Evolutionary conservation across 495 filamentous ascomycete species (phyloP).

Genomic region (Hypoxylon crocopeplum): DNA sequence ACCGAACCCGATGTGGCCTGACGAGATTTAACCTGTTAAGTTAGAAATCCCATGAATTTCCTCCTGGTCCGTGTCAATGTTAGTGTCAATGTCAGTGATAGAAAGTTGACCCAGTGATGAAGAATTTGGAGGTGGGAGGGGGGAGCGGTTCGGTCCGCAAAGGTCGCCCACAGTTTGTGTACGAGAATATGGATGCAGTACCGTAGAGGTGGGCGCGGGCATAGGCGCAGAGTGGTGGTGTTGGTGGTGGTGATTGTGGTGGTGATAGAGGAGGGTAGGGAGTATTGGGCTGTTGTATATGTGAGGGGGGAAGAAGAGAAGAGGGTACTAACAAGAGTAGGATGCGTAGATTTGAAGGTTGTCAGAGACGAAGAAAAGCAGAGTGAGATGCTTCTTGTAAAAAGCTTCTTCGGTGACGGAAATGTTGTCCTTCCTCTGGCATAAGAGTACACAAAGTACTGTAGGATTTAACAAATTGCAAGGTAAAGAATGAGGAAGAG

Average conservation of each 20-base stretch:
- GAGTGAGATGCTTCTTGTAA: constrained; percentile 10
- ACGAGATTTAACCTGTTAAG: constrained; percentile 26
- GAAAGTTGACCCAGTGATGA: neutral
- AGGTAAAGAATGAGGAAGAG: constrained; percentile 22
- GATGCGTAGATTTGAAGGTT: constrained; percentile 13
- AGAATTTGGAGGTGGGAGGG: constrained; percentile 3
- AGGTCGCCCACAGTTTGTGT: constrained; percentile 19
- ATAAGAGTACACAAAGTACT: constrained; percentile 19
- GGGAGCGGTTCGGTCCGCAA: constrained; percentile 32
- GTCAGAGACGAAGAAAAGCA: neutral
- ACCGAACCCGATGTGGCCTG: constrained; percentile 36
- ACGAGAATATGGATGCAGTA: neutral
- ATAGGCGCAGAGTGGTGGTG: constrained; percentile 10
- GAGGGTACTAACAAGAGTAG: constrained; percentile 17
- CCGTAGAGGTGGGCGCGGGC: neutral
- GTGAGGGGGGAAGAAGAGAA: constrained; percentile 23
- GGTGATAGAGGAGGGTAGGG: constrained; percentile 26
- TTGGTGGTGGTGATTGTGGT: neutral
- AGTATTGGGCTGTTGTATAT: constrained; percentile 5
- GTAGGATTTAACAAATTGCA: constrained; percentile 30
- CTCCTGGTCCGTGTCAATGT: constrained; percentile 17
- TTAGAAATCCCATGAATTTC: constrained; percentile 23
- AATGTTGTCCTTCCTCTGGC: constrained; percentile 18
- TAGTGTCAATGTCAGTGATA: neutral
- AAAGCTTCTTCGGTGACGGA: constrained; percentile 9